These are phyloP conservation scores for Butyriboletus loyo DNA, from an alignment of 768 basidiomycete species.

Conservation along the genomic window DNA sequence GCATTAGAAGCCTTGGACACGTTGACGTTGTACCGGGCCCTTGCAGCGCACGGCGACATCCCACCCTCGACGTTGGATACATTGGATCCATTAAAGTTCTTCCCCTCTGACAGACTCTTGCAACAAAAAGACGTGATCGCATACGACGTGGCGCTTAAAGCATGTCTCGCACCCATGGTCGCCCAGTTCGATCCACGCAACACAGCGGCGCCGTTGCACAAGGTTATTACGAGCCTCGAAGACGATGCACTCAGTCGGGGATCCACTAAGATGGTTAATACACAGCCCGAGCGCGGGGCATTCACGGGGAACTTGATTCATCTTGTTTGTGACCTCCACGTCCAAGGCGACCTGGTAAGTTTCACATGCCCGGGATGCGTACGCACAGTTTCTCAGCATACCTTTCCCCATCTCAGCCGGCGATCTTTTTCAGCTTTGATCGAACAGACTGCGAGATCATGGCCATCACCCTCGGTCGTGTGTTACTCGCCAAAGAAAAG, in stretches of 20 bases:
- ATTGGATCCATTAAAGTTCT: constrained; percentile 47
- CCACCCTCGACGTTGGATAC: constrained; percentile 12
- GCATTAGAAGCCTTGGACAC: constrained; percentile 60
- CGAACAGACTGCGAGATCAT: constrained; percentile 57
- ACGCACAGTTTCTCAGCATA: background rate
- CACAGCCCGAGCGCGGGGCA: constrained; percentile 25
- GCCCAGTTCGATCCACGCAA: constrained; percentile 36
- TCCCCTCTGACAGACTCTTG: constrained; percentile 39
- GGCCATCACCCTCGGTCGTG: constrained; percentile 35
- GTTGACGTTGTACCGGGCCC: constrained; percentile 47
- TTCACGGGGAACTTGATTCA: constrained; percentile 47
- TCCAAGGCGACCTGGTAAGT: constrained; percentile 51
- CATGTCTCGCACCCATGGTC: constrained; percentile 37
- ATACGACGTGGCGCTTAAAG: constrained; percentile 57
- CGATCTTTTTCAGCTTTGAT: constrained; percentile 67
- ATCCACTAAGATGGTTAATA: constrained; percentile 26
- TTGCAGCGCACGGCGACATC: constrained; percentile 32
- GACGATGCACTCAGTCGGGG: constrained; percentile 34
- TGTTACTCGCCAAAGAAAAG: constrained; percentile 43
- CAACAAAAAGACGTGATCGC: constrained; percentile 57
- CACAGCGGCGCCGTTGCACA: constrained; percentile 30
- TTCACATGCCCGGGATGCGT: background rate
- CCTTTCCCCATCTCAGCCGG: constrained; percentile 42
- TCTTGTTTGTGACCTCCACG: constrained; percentile 58
- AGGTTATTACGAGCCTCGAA: constrained; percentile 40